Percentiles rank a stretch among this genome's conserved stretches.
Conservation (phyloP, 768 basidiomycete genomes). For the Terana coerulea region DNA sequence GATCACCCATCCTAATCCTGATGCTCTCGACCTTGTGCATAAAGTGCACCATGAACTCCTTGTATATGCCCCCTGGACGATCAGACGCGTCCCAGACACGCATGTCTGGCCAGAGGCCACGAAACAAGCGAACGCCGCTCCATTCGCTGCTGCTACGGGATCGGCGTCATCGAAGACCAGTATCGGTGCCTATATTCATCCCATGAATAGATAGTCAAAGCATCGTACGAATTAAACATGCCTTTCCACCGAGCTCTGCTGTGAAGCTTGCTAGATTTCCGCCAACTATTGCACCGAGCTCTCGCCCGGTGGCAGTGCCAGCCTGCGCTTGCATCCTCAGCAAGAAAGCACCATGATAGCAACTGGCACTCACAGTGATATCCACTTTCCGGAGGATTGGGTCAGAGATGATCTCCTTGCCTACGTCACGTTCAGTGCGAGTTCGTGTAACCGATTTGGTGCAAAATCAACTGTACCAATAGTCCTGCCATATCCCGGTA, state of each 20-base stretch:
- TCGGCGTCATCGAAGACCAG: constrained; percentile 80
- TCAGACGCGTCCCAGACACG: constrained; percentile 84
- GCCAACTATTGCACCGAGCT: constrained; percentile 69
- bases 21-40: constrained; percentile 61
- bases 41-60: constrained; percentile 60
- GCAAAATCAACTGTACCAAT: constrained; percentile 24
- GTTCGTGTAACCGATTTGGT: neutral
- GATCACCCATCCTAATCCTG: constrained; percentile 69
- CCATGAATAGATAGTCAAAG: neutral
- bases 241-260: constrained; percentile 87
- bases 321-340: constrained; percentile 41
- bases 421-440: constrained; percentile 22
- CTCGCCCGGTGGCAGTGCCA: constrained; percentile 74
- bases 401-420: constrained; percentile 61
- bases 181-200: constrained; percentile 62
- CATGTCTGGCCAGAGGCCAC: constrained; percentile 89
- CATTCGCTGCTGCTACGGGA: constrained; percentile 70
- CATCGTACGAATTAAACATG: constrained; percentile 20
- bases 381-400: constrained; percentile 76
- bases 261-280: constrained; percentile 71
- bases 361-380: constrained; percentile 69
- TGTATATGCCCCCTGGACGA: constrained; percentile 68
- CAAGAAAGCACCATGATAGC: neutral
- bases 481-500: constrained; percentile 66
- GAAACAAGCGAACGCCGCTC: constrained; percentile 79